phyloP scores from a whole-genome alignment of 306 rosid genomes.

The Comarum palustre region DNA sequence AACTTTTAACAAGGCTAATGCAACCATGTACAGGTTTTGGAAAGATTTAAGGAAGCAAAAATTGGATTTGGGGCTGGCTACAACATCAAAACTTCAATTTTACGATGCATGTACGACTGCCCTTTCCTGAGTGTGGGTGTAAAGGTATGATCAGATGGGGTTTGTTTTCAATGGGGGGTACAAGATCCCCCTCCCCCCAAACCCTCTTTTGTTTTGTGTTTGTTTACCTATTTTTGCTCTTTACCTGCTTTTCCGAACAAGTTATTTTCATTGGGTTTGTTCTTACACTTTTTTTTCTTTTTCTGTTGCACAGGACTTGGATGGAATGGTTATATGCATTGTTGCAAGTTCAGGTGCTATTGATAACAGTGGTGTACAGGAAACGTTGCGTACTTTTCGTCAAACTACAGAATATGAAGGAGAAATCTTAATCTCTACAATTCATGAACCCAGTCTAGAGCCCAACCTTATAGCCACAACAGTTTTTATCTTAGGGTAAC shows the following conservation, averaged over 20 bases:
- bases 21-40: constrained; percentile 57
- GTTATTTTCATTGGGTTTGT: neutral
- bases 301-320: constrained; percentile 51
- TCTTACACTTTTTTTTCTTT: neutral
- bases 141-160: constrained; percentile 54
- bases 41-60: constrained; percentile 68
- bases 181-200: neutral
- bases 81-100: constrained; percentile 63
- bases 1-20: constrained; percentile 22
- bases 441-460: constrained; percentile 64
- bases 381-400: constrained; percentile 58
- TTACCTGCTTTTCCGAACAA: neutral
- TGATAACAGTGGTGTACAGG: constrained; percentile 38
- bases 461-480: constrained; percentile 73
- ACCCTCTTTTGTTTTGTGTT: neutral
- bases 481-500: constrained; percentile 71
- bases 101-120: constrained; percentile 68
- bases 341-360: constrained; percentile 56
- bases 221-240: neutral
- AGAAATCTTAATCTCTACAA: constrained; percentile 56
- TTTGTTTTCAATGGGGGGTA: neutral
- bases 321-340: constrained; percentile 62
- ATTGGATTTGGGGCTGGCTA: constrained; percentile 90
- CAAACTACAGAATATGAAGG: constrained; percentile 53
- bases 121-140: constrained; percentile 72